Percentiles rank a stretch among this genome's conserved stretches.
These are phyloP conservation scores for Amorphotheca resinae DNA, from an alignment of 495 filamentous ascomycete genomes.

Conservation along the genomic window DNA sequence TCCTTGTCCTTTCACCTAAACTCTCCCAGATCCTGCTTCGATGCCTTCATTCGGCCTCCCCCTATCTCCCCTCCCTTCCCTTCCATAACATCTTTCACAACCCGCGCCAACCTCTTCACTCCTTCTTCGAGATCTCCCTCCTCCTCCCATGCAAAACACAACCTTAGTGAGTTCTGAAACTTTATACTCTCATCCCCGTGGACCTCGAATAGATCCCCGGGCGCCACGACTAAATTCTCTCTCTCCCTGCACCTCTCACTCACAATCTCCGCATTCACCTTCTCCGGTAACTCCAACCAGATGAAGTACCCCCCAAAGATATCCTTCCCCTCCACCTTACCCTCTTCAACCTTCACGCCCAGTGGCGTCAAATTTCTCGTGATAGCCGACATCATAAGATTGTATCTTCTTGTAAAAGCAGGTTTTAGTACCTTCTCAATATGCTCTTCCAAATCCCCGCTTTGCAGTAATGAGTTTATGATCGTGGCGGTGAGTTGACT, in stretches of 20 bases:
- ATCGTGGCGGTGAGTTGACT: slow-evolving; percentile 58
- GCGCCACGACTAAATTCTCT: slow-evolving; percentile 49
- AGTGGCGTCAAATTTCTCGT: slow-evolving; percentile 41
- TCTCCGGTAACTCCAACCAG: slow-evolving; percentile 54
- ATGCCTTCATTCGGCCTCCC: neutral
- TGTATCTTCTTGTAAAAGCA: slow-evolving; percentile 32
- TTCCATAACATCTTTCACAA: slow-evolving; percentile 21
- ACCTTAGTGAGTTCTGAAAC: slow-evolving; percentile 44
- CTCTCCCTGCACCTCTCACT: slow-evolving; percentile 41
- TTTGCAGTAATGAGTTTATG: slow-evolving; percentile 44
- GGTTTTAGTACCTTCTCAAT: slow-evolving; percentile 32
- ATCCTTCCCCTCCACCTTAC: slow-evolving; percentile 15
- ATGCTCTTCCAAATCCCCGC: slow-evolving; percentile 35
- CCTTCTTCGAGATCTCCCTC: slow-evolving; percentile 56
- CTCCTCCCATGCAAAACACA: slow-evolving; percentile 70
- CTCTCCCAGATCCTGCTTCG: slow-evolving; percentile 8
- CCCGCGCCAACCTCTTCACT: slow-evolving; percentile 44
- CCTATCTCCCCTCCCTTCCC: neutral
- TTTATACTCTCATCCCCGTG: slow-evolving; percentile 35
- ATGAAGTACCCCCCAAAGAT: slow-evolving; percentile 68
- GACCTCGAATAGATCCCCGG: slow-evolving; percentile 57
- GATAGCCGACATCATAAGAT: slow-evolving; percentile 39
- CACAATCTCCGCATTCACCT: slow-evolving; percentile 39
- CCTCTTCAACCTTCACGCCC: slow-evolving; percentile 34
- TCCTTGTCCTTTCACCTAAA: slow-evolving; percentile 14